Evolutionary conservation across 2,329 filamentous ascomycete genomes (phyloP).

Genomic region (Incumbomyces lentus): DNA sequence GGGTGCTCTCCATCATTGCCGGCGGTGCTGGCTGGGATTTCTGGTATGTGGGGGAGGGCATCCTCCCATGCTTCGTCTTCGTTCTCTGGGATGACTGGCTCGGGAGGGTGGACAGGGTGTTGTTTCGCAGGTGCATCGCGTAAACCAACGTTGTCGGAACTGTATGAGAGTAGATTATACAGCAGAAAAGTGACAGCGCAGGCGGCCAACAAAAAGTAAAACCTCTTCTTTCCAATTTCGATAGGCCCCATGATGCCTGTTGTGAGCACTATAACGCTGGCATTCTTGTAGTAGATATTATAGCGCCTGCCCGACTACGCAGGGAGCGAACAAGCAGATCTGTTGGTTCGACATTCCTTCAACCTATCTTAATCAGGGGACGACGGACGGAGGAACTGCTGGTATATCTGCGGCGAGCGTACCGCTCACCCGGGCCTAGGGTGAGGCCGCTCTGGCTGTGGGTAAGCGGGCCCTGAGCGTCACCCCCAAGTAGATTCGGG

Average conservation of each 20-base stretch:
- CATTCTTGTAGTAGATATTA: too few species aligned
- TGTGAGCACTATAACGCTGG: background rate
- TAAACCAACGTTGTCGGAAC: slow-evolving; percentile 9
- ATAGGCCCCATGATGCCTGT: slow-evolving; percentile 17
- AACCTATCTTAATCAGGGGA: too few species aligned
- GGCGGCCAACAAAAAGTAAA: slow-evolving; percentile 17
- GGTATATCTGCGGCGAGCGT: too few species aligned
- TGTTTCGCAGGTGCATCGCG: slow-evolving; percentile 12
- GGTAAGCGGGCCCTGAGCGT: too few species aligned
- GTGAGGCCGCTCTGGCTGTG: too few species aligned
- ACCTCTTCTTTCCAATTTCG: slow-evolving; percentile 20
- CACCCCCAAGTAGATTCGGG: too few species aligned
- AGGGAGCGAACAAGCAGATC: too few species aligned
- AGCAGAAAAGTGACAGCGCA: slow-evolving; percentile 18
- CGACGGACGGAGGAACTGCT: too few species aligned
- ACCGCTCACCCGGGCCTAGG: too few species aligned
- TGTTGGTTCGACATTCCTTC: too few species aligned
- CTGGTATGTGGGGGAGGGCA: slow-evolving; percentile 1
- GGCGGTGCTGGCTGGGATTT: background rate
- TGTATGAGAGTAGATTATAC: slow-evolving; percentile 14
- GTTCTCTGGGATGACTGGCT: slow-evolving; percentile 7
- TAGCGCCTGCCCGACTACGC: too few species aligned
- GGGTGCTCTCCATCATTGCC: background rate
- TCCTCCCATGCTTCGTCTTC: slow-evolving; percentile 6
- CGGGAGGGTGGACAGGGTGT: slow-evolving; percentile 9